Conservation (phyloP, 2,329 filamentous ascomycete species). For the Zalaria obscura region DNA sequence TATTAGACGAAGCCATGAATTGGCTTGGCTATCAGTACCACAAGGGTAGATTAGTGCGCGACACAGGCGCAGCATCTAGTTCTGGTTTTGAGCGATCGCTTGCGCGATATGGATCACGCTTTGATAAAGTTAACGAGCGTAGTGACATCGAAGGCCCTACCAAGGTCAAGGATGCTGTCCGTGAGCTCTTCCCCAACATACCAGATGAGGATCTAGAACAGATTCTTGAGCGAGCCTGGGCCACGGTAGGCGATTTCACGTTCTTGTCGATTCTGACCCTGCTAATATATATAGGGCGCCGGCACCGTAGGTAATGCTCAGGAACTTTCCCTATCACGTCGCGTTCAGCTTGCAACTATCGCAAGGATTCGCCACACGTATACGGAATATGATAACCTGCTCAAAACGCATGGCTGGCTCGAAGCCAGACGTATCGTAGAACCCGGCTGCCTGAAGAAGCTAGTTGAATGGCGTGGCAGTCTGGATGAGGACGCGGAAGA, state of each 20-base stretch:
- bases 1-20: slow-evolving; percentile 43
- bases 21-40: slow-evolving; percentile 29
- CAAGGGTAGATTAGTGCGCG: slow-evolving; percentile 12
- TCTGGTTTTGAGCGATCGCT: slow-evolving; percentile 5
- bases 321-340: slow-evolving; percentile 38
- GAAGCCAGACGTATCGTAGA: slow-evolving; percentile 42
- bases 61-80: slow-evolving; percentile 9
- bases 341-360: slow-evolving; percentile 46
- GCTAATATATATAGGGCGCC: slow-evolving; percentile 29
- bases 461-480: slow-evolving; percentile 50
- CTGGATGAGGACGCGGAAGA: slow-evolving; percentile 37
- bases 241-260: slow-evolving; percentile 30
- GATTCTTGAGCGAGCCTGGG: slow-evolving; percentile 47
- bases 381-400: slow-evolving; percentile 46
- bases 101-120: slow-evolving; percentile 3
- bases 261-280: slow-evolving; percentile 3
- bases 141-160: slow-evolving; percentile 19
- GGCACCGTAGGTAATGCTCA: slow-evolving; percentile 43
- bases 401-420: slow-evolving; percentile 36
- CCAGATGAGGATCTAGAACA: slow-evolving; percentile 41
- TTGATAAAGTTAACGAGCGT: slow-evolving; percentile 6
- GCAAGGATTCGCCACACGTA: slow-evolving; percentile 49
- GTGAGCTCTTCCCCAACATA: slow-evolving; percentile 49
- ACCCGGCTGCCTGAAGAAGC: slow-evolving; percentile 37
- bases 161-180: slow-evolving; percentile 43